Percentiles rank a stretch among this genome's conserved stretches.
Conservation (phyloP, 129 eudicot genomes). For the Flaveria brownii region DNA sequence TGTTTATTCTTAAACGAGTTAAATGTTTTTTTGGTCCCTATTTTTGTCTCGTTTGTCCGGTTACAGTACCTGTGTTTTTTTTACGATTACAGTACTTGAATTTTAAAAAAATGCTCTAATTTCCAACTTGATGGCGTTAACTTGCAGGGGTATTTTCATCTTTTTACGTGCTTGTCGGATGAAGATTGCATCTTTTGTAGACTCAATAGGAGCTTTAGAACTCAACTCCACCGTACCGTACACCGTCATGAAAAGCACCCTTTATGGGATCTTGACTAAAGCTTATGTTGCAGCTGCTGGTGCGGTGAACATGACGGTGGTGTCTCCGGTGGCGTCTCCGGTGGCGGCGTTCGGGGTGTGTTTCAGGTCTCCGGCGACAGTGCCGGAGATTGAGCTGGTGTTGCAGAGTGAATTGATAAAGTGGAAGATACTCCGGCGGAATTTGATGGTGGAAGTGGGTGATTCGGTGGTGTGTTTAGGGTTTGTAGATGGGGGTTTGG, state of each 20-base stretch:
- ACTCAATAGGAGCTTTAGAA: conserved; percentile 34
- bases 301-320: conserved; percentile 50
- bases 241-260: conserved; percentile 46
- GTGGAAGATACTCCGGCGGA: conserved; percentile 64
- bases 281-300: conserved; percentile 43
- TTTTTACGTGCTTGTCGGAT: no score
- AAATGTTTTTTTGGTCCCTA: no score
- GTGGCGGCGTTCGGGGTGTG: conserved; percentile 65
- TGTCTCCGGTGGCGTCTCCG: conserved; percentile 36
- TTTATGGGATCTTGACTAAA: conserved; percentile 40
- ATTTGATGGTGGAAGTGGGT: conserved; percentile 64
- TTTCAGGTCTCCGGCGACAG: conserved; percentile 39
- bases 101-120: no score
- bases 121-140: no score
- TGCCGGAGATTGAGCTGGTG: conserved; percentile 64
- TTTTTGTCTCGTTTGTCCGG: no score
- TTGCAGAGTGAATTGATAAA: conserved; percentile 79
- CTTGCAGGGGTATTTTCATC: no score
- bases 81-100: no score
- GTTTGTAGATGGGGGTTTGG: conserved; percentile 71
- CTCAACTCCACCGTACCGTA: conserved; percentile 61
- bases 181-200: neutral
- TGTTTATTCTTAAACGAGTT: no score
- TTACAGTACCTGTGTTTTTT: no score
- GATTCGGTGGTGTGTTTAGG: conserved; percentile 77